Conservation (phyloP, 2,329 filamentous ascomycete genomes). For the Cadophora sp. region DNA sequence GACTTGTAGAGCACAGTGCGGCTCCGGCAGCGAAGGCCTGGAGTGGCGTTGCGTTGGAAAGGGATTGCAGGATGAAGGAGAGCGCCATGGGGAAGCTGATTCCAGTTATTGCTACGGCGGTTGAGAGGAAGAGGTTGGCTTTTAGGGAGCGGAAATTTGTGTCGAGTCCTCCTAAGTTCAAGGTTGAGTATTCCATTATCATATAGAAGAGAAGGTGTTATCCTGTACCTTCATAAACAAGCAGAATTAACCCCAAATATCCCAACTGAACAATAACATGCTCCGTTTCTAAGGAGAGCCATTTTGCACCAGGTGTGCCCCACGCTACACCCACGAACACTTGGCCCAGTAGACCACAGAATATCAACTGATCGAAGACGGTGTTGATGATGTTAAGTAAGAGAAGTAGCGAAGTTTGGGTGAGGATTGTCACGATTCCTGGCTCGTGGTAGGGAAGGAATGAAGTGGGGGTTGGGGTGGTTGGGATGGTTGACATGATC, state of each 20-base stretch:
- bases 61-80: slow-evolving; percentile 57
- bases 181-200: neutral
- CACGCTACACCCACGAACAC: slow-evolving; percentile 14
- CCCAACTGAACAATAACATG: slow-evolving; percentile 67
- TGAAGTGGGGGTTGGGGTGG: neutral
- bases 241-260: slow-evolving; percentile 71
- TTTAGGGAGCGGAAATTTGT: slow-evolving; percentile 50
- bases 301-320: slow-evolving; percentile 38
- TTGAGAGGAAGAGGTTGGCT: slow-evolving; percentile 65
- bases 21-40: slow-evolving; percentile 73
- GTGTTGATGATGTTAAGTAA: slow-evolving; percentile 64
- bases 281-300: slow-evolving; percentile 59
- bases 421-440: slow-evolving; percentile 61
- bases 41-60: slow-evolving; percentile 38
- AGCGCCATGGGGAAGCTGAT: slow-evolving; percentile 68
- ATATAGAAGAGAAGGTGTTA: too few species aligned
- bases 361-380: slow-evolving; percentile 32
- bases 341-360: slow-evolving; percentile 12
- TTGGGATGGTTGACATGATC: neutral
- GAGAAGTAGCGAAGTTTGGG: slow-evolving; percentile 65
- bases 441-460: slow-evolving; percentile 65
- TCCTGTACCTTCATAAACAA: slow-evolving; percentile 65
- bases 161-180: slow-evolving; percentile 37
- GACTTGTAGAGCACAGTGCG: slow-evolving; percentile 74
- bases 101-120: slow-evolving; percentile 68